Base-by-base conservation (phyloP, 2,329 filamentous ascomycete genomes). In the Malbranchea zuffiana region DNA sequence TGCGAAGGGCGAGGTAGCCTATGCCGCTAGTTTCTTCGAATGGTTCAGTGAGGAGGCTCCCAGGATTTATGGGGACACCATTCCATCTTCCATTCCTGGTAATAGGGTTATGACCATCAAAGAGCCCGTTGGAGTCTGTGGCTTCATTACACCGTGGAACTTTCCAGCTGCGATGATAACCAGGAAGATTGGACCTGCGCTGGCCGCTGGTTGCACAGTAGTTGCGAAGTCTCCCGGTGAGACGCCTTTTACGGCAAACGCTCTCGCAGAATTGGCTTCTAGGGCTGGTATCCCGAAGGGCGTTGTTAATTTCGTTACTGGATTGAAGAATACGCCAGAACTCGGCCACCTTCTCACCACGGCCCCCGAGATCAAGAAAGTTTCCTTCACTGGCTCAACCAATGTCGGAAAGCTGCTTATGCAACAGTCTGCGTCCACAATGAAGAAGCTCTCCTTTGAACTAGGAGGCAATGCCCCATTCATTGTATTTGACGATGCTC, bases 401-500 rank as follows among this genome's bases (percentile, higher is more conserved):
- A 67, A 67, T 29, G 75, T 79, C 3, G 75, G 75, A 16, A 76
- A 71, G 47, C 62, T 95, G 63, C 74, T 98, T 37, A 94, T 95
- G 86, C 82, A 82, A 66, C 87, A 95, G 61, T 80, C 81, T 7
- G 75, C 86, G 0, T 72, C 74, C 26, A 94, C 86, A 0, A 65
- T 85, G 18, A 96, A 96, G 72, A 83, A 83, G 55, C 67, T 83
- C 1, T 90, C 83, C 0, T 82, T 94, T 58, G 88, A 96, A 58
- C 79, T 96, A 1, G 88, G 88, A 37, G 90, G 88, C 32, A 96
- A 96, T 57, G 83, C 88, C 0, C 88, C 88, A 1, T 93, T 95
- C 57, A 95, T 96, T 47, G 85, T 96, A 21, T 96, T 96, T 54
- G 86, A 96, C 53, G 88, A 96, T 53, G 58, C 59, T 11, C 83